Percentiles rank a stretch among this genome's conserved stretches.
phyloP scores from a whole-genome alignment of 2,329 filamentous ascomycete genomes.

The Ascochyta fabae region DNA sequence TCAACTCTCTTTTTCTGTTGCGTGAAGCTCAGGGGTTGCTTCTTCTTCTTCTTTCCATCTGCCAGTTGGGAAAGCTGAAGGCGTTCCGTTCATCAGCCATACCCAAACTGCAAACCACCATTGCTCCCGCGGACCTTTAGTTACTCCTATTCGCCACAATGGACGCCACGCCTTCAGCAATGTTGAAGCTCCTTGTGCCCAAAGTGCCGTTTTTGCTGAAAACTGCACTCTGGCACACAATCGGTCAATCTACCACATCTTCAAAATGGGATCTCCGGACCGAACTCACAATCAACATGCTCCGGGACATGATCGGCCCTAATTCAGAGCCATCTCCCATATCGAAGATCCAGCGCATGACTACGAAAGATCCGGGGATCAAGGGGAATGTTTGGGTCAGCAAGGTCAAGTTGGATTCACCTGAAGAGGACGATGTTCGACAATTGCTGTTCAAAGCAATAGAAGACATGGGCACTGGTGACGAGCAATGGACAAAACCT shows the following conservation, averaged over 20 bases:
- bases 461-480: conserved; percentile 57
- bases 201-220: conserved; percentile 67
- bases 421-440: conserved; percentile 59
- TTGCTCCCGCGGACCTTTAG: background rate
- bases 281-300: conserved; percentile 71
- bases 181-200: conserved; percentile 44
- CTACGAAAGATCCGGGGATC: conserved; percentile 68
- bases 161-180: conserved; percentile 44
- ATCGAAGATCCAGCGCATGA: conserved; percentile 63
- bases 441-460: conserved; percentile 66
- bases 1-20: background rate
- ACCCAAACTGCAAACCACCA: too few relatives aligned
- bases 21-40: background rate
- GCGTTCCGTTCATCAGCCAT: too few relatives aligned
- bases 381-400: conserved; percentile 85
- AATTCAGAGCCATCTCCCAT: conserved; percentile 33
- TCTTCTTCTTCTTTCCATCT: background rate
- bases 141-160: conserved; percentile 26
- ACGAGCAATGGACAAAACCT: conserved; percentile 51
- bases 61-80: too few relatives aligned
- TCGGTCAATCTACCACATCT: conserved; percentile 72
- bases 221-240: conserved; percentile 66
- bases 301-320: conserved; percentile 60
- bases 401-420: conserved; percentile 68
- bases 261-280: conserved; percentile 81